Percentiles rank a stretch among this genome's conserved stretches.
Conservation (phyloP, 2,329 filamentous ascomycete genomes). For the Nemania diffusa region DNA sequence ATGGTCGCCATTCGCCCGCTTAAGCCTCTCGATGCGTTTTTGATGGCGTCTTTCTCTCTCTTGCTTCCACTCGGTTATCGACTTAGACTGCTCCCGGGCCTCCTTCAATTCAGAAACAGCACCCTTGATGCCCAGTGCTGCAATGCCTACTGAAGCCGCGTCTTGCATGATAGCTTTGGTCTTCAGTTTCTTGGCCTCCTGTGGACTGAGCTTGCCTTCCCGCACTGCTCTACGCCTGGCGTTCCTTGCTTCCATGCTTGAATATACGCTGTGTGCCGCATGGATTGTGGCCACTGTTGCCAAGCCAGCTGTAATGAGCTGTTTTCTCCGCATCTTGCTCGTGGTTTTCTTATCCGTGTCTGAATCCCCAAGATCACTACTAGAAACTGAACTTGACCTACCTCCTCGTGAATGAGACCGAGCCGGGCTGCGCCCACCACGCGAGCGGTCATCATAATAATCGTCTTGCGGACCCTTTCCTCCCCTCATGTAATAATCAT, state of each 20-base stretch:
- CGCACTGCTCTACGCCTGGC: slow-evolving; percentile 63
- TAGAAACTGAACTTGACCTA: slow-evolving; percentile 61
- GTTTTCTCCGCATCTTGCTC: slow-evolving; percentile 71
- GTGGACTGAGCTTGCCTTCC: slow-evolving; percentile 62
- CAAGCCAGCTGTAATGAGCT: slow-evolving; percentile 66
- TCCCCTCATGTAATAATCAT: slow-evolving; percentile 51
- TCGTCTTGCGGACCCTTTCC: slow-evolving; percentile 47
- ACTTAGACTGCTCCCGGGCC: slow-evolving; percentile 60
- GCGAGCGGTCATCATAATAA: slow-evolving; percentile 58
- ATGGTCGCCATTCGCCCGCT: slow-evolving; percentile 44
- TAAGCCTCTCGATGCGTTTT: slow-evolving; percentile 55
- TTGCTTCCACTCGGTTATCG: slow-evolving; percentile 60
- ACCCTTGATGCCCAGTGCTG: slow-evolving; percentile 67
- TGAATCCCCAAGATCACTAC: slow-evolving; percentile 67
- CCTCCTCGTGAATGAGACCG: slow-evolving; percentile 55
- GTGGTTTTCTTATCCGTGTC: slow-evolving; percentile 65
- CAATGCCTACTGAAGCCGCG: slow-evolving; percentile 67
- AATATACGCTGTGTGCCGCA: slow-evolving; percentile 67
- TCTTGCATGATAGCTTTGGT: slow-evolving; percentile 67
- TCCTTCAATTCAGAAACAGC: slow-evolving; percentile 67
- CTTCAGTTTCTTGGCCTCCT: slow-evolving; percentile 67
- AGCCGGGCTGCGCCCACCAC: slow-evolving; percentile 52
- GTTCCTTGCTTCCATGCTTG: slow-evolving; percentile 67
- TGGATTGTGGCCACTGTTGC: slow-evolving; percentile 70
- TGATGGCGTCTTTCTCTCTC: slow-evolving; percentile 63